Base-by-base conservation (phyloP, 108 stramenopile species). In the Aureococcus anophagefferens region DNA sequence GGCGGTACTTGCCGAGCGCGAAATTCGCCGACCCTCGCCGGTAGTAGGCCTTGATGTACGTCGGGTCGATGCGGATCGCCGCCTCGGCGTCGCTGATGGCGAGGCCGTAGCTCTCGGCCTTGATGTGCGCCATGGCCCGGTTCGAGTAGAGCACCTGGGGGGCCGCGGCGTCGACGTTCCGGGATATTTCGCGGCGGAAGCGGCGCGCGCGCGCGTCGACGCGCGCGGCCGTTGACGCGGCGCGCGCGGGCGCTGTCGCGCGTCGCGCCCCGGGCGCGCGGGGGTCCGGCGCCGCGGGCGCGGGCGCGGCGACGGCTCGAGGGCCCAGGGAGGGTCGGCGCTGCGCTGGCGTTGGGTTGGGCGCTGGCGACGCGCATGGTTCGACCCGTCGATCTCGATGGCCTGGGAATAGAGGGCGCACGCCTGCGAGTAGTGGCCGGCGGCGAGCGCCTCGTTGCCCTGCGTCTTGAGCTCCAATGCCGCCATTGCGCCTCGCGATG, bases 1-100 rank as follows among this genome's bases (percentile, higher is more conserved):
- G 79, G 84, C 95, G 96, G 80, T 89, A 88, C 68, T 95, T 90
- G 18, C 88, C 90, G 70, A 99, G 86, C 4, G 97, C 98, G 79
- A 91, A 94, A 35, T 96, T 85, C 18, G 98, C 96, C 30, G 92
- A 87, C 16, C 93, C 98, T n/a, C 94, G 77, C 1, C 98, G 88
- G 75, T 99, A 99, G 71, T 96, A 98, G 0, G 88, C 96, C 83
- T 99, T 99, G 69, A 95, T 83, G 74, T 97, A 99, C 0, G 68
- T 66, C 5, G 90, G 83, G 80, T 98, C 96, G n/a, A 94, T 70
- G 45, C 79, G 74, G 59, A 99, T 80, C 17, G 96, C 95, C 30
- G 74, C 70, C 25, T 89, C 90, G 46, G 96, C 95, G 76, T 99
- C 98, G 11, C 71, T 71, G 71, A 97, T 94, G 59, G 98, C 98